phyloP scores from a whole-genome alignment of 441 rosid species.

The Jatropha multifida region DNA sequence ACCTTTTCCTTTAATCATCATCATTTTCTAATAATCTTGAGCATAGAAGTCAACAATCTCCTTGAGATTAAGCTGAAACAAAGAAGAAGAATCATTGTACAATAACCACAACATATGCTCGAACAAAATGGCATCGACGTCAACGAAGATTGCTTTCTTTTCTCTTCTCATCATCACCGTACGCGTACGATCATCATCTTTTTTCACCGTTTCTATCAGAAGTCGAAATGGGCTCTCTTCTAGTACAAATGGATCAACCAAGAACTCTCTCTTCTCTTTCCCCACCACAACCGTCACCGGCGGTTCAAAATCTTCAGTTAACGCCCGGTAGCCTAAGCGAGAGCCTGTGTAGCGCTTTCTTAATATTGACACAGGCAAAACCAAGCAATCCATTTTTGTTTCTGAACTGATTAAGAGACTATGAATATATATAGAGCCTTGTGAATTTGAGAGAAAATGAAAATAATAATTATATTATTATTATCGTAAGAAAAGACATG shows the following conservation, averaged over 20 bases:
- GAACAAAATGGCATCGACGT: constrained; percentile 73
- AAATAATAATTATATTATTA: background rate
- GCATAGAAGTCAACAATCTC: constrained; percentile 78
- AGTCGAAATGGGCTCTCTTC: constrained; percentile 65
- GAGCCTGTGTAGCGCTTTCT: constrained; percentile 37
- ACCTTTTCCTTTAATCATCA: background rate
- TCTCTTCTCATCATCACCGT: constrained; percentile 16
- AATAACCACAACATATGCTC: constrained; percentile 91
- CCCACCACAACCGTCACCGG: constrained; percentile 71
- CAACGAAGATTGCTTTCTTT: constrained; percentile 47
- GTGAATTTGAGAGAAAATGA: background rate
- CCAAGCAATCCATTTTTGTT: constrained; percentile 60
- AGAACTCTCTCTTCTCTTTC: constrained; percentile 64
- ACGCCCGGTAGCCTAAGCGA: constrained; percentile 45
- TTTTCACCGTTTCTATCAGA: constrained; percentile 36
- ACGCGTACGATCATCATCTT: background rate
- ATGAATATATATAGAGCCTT: background rate
- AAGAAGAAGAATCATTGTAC: constrained; percentile 60
- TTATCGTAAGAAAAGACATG: background rate
- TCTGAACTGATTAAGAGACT: background rate
- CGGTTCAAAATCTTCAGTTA: constrained; percentile 28
- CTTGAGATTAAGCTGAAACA: constrained; percentile 62
- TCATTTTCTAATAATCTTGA: constrained; percentile 38
- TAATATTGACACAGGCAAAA: constrained; percentile 48
- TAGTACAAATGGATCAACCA: constrained; percentile 58